These are phyloP conservation scores for Glycine soja DNA, from an alignment of 306 rosid species.

Conservation along the genomic window DNA sequence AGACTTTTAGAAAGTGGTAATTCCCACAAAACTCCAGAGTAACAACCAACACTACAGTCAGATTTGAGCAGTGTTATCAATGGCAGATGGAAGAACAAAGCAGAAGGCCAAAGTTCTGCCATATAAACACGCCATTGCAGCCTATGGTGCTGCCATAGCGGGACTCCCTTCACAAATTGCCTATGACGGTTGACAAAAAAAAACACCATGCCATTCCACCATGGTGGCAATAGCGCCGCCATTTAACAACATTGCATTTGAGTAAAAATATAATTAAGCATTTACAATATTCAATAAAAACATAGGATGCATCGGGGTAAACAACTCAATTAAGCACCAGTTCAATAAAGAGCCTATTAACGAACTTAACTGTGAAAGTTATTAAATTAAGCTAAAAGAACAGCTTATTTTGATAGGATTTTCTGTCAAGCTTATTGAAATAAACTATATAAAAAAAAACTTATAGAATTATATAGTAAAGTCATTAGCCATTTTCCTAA, in stretches of 20 bases:
- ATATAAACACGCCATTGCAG: too few relatives aligned
- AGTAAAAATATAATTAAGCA: neutral
- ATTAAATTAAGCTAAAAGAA: neutral
- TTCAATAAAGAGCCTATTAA: neutral
- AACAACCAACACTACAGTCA: conserved; percentile 4
- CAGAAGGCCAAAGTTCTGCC: too few relatives aligned
- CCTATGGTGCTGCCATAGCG: too few relatives aligned
- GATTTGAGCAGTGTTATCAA: too few relatives aligned
- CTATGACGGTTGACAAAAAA: too few relatives aligned
- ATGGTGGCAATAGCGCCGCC: too few relatives aligned
- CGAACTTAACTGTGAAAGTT: neutral
- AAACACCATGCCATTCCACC: too few relatives aligned
- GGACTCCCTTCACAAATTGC: too few relatives aligned
- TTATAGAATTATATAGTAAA: neutral
- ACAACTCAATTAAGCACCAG: neutral
- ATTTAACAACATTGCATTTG: neutral
- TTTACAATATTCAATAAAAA: neutral
- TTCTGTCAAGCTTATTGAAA: neutral
- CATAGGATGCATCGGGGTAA: neutral
- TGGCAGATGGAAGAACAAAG: too few relatives aligned
- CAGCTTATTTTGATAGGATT: neutral
- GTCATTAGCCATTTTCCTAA: neutral
- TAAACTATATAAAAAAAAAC: neutral
- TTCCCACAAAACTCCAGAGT: conserved; percentile 4
- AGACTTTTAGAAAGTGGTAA: conserved; percentile 9